These are phyloP conservation scores for Ascomycota sp. DNA, from an alignment of 2,329 filamentous ascomycete species.

Conservation along the genomic window DNA sequence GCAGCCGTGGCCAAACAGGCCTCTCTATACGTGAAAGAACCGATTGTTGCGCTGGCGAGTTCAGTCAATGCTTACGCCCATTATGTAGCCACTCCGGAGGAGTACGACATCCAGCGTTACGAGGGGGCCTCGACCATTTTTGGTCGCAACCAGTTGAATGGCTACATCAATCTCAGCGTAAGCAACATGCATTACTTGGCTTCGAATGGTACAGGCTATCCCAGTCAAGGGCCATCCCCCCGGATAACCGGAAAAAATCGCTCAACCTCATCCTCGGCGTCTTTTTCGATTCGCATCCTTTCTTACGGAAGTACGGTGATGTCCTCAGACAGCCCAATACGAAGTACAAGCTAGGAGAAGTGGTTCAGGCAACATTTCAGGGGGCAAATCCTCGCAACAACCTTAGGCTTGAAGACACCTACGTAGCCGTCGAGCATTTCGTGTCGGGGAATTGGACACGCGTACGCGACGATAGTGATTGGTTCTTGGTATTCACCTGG, in stretches of 20 bases:
- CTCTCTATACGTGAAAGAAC: conserved; percentile 27
- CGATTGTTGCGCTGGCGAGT: conserved; percentile 63
- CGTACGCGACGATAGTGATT: conserved; percentile 58
- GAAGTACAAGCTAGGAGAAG: conserved; percentile 37
- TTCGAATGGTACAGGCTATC: conserved; percentile 15
- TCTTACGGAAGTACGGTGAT: conserved; percentile 49
- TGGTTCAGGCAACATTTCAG: conserved; percentile 50
- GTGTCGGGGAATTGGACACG: conserved; percentile 33
- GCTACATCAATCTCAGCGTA: conserved; percentile 71
- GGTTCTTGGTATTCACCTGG: conserved; percentile 74
- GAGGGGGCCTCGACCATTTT: conserved; percentile 88
- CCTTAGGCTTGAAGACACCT: conserved; percentile 58
- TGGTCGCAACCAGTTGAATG: conserved; percentile 61
- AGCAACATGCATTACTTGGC: conserved; percentile 26
- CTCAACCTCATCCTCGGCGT: conserved; percentile 70
- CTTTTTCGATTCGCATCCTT: conserved; percentile 47
- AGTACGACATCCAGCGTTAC: conserved; percentile 72
- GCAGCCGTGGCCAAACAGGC: conserved; percentile 35
- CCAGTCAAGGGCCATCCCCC: conserved; percentile 30
- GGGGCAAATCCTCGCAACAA: conserved; percentile 85
- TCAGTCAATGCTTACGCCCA: conserved; percentile 83
- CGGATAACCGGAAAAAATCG: conserved; percentile 54
- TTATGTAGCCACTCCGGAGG: conserved; percentile 59
- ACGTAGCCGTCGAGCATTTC: conserved; percentile 51
- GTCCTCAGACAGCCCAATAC: conserved; percentile 32